Evolutionary conservation across 2,329 filamentous ascomycete genomes (phyloP), one percentile per base, ranked within the genome.

Genomic region (Tolypocladium endophyticum): DNA sequence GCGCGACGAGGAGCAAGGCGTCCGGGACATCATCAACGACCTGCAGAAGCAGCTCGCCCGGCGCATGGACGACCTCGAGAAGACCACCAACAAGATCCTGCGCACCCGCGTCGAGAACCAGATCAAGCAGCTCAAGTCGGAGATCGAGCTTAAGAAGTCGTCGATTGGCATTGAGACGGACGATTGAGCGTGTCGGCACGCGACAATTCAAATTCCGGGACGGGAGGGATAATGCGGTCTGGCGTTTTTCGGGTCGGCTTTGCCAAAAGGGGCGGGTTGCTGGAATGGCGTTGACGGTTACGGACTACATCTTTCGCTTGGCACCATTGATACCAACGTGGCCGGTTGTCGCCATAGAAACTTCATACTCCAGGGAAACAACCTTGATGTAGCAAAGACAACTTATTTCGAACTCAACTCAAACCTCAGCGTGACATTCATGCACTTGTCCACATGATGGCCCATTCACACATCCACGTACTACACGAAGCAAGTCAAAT

Each of bases 21-120:
- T 83, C 62, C 78, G 79, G 64, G 80, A 81, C 64, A 81, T 84
- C 63, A 79, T 84, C 57, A 73, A 76, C 56, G 76, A 80, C 57
- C 74, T 85, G 60, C 76, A 81, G 69, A 80, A 77, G 67, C 75
- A 80, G 65, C 76, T 84, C 23, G 72, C 74, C 43, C 70, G 71
- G 41, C 73, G 78, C 58, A 73, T 80, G 64, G 72, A 70, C 6
- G 76, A 81, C 64, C 71, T 80, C 56, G 72, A 72, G 23, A 72
- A 70, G 47, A 76, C 76, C 33, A 69, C 68, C 4, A 80, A 79
- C 66, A 73, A 74, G 60, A 79, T 85, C 60, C 69, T 85, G 60
- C 74, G 75, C 61, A 76, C 74, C 60, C 77, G 82, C 33, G 70
- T 85, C 23, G 75, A 81, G 63, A 72, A 70, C 30, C 79, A 76